These are phyloP conservation scores for Cryphonectria naterciae DNA, from an alignment of 2,329 filamentous ascomycete species.

Conservation along the genomic window DNA sequence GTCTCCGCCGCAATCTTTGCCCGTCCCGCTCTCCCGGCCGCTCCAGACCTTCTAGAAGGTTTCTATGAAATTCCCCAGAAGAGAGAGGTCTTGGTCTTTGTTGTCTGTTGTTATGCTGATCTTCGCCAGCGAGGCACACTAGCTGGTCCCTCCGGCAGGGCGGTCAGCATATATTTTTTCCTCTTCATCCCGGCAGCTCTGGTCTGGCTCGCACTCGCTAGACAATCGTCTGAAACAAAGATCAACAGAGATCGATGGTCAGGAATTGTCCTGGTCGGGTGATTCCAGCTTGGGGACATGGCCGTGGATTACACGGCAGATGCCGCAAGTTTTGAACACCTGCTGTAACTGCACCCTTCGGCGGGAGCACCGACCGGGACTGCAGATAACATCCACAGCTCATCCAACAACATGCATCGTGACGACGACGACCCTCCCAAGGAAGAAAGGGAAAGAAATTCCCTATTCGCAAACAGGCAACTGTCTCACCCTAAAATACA, in stretches of 20 bases:
- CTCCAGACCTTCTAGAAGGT: conserved; percentile 26
- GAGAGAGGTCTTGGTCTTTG: not conserved
- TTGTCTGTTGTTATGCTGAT: not conserved
- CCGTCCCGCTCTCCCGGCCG: conserved; percentile 15
- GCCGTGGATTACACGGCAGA: conserved; percentile 13
- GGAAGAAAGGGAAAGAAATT: too few species aligned
- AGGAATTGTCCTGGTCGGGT: conserved; percentile 12
- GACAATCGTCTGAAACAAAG: conserved; percentile 9
- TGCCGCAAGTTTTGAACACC: conserved; percentile 9
- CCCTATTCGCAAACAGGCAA: conserved; percentile 9
- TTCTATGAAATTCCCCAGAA: conserved; percentile 24
- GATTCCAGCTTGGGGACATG: conserved; percentile 12
- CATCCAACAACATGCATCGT: not conserved
- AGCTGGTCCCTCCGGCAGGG: not conserved
- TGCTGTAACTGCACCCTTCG: conserved; percentile 8
- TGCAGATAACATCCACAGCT: not conserved
- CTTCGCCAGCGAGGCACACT: not conserved
- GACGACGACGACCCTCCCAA: not conserved
- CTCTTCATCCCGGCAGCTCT: too few species aligned
- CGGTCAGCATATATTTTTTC: not conserved
- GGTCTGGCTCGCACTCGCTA: not conserved
- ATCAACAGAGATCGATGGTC: not conserved
- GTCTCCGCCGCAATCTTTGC: conserved; percentile 24
- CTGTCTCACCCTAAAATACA: not conserved
- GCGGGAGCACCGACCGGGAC: conserved; percentile 7